phyloP scores from a whole-genome alignment of 768 basidiomycete genomes.

The Termitomyces sp. region DNA sequence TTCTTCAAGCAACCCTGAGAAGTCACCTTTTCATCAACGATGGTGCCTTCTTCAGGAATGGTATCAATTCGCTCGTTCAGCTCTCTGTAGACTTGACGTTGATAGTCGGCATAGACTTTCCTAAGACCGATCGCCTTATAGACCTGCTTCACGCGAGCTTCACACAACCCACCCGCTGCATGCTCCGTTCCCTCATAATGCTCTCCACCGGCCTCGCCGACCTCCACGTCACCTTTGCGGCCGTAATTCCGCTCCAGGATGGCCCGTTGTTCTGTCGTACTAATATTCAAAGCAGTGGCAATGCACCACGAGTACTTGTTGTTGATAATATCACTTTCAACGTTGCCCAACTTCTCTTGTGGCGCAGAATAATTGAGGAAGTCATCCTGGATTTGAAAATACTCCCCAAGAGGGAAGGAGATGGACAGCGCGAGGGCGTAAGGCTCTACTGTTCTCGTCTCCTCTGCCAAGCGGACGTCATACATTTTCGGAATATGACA shows the following conservation, averaged over 20 bases:
- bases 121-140: conserved; percentile 68
- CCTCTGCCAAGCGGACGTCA: conserved; percentile 16
- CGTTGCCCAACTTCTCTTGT: conserved; percentile 89
- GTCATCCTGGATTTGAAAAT: conserved; percentile 98
- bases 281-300: conserved; percentile 70
- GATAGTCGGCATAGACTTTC: conserved; percentile 67
- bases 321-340: conserved; percentile 96
- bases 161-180: conserved; percentile 44
- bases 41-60: conserved; percentile 53
- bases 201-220: conserved; percentile 8
- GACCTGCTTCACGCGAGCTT: conserved; percentile 43
- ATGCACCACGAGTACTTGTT: conserved; percentile 98
- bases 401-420: conserved; percentile 88
- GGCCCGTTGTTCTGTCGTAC: conserved; percentile 45
- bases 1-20: conserved; percentile 34
- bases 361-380: conserved; percentile 92
- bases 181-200: conserved; percentile 18
- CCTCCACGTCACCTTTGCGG: conserved; percentile 26
- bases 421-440: conserved; percentile 76
- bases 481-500: conserved; percentile 53
- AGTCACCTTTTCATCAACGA: conserved; percentile 21
- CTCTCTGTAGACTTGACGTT: conserved; percentile 61
- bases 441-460: conserved; percentile 32
- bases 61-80: conserved; percentile 64
- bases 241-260: conserved; percentile 51